Conservation (phyloP, 306 rosid species). For the Quillaja saponaria region DNA sequence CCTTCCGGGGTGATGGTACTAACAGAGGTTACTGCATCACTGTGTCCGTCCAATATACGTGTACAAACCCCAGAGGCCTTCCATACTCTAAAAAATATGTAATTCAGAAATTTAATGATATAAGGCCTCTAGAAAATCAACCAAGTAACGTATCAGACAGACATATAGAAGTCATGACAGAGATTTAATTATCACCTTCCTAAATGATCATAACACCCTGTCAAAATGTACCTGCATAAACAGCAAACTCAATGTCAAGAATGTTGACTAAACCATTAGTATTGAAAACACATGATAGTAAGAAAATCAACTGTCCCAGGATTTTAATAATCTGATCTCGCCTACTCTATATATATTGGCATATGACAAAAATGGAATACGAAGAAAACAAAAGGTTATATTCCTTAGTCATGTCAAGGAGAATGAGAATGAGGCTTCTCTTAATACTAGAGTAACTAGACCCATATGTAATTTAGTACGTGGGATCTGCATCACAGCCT, state of each 20-base stretch:
- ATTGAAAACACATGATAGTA: background rate
- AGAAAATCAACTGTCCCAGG: too few relatives aligned
- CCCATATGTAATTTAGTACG: too few relatives aligned
- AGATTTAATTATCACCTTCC: conserved; percentile 61
- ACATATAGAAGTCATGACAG: conserved; percentile 11
- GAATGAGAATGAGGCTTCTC: too few relatives aligned
- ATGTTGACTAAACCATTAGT: background rate
- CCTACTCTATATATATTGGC: too few relatives aligned
- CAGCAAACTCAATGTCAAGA: background rate
- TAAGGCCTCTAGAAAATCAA: conserved; percentile 22
- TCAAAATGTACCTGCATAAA: conserved; percentile 83
- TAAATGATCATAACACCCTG: conserved; percentile 87
- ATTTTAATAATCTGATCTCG: too few relatives aligned
- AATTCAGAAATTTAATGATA: conserved; percentile 8
- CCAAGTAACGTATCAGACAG: conserved; percentile 15
- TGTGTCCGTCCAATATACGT: conserved; percentile 81
- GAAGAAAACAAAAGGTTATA: too few relatives aligned
- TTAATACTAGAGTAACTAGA: too few relatives aligned
- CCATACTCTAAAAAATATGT: conserved; percentile 64
- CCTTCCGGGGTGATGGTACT: conserved; percentile 62
- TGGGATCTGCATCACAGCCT: too few relatives aligned
- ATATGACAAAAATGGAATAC: too few relatives aligned
- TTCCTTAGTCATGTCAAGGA: too few relatives aligned
- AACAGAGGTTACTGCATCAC: conserved; percentile 69
- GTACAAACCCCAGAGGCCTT: conserved; percentile 69